Evolutionary conservation across 106 monocot genomes (phyloP), one percentile per base, ranked within the genome.

Genomic region (Chionographis japonica): DNA sequence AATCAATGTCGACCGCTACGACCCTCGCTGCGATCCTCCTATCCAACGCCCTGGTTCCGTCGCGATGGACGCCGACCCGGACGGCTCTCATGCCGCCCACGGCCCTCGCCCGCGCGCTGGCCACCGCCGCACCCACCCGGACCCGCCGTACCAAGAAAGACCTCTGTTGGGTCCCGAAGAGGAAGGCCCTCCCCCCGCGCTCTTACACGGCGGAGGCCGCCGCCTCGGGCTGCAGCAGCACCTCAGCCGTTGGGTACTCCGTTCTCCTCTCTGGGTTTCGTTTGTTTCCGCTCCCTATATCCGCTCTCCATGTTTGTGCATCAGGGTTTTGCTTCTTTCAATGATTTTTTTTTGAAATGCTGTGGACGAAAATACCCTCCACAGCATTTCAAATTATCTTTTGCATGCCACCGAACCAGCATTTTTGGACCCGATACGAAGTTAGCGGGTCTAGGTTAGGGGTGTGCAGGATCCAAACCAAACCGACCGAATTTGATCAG

Each of bases 151-250:
- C 6, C 19, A 64, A 43, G 9, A 43, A 39, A 13, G 38, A 61
- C 37, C 60, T 61, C 37, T 61, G 60, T 4, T 61, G 36, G 36
- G 38, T 61, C 60, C 3, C 60, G 7, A 61, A 61, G 60, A 61
- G 37, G 60, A 58, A 58, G 8, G 19, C 58, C 58, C 35, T 9
- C 13, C 12, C 8, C 37, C 38, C 12, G 8, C 12, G 12, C 60
- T 13, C 38, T 15, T 13, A 38, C 60, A 38, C 18, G 12, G 12
- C 60, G 4, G 9, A 37, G 2, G 60, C 37, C 37, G 60, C 37
- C 12, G 37, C 12, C 12, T 3, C 7, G 5, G 27, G 10, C 13
- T 3, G 12, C 10, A 39, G 10, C 38, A 39, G 38, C 15, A 14
- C 0, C 37, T 15, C 60, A 46, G 46, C 37, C 36, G 38, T 5